phyloP scores from a whole-genome alignment of 2,329 filamentous ascomycete species.

The Fusarium guadeloupense region DNA sequence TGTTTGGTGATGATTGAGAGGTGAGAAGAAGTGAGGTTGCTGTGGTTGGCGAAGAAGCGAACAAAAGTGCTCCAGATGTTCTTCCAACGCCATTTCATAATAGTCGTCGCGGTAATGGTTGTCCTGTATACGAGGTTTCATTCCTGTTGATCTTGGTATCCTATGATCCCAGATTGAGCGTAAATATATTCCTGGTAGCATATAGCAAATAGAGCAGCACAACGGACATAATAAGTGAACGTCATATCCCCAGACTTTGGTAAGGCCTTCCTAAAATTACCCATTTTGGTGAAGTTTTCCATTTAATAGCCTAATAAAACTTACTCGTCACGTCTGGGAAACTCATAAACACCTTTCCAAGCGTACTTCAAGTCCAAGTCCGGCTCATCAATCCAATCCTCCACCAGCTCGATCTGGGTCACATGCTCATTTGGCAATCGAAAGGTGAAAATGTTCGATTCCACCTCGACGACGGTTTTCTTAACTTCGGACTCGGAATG shows the following conservation, averaged over 20 bases:
- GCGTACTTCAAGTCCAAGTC: conserved; percentile 2
- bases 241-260: too few species aligned
- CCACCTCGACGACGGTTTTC: conserved; percentile 3
- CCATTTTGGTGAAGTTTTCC: not conserved
- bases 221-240: too few species aligned
- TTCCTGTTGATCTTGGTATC: too few species aligned
- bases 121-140: too few species aligned
- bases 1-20: not conserved
- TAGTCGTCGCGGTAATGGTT: too few species aligned
- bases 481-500: not conserved
- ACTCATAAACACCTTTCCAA: conserved; percentile 10
- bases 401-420: conserved; percentile 5
- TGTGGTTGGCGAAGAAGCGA: too few species aligned
- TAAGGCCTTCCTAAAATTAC: too few species aligned
- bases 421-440: not conserved
- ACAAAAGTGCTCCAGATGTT: too few species aligned
- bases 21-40: not conserved
- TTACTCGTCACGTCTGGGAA: not conserved
- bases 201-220: too few species aligned
- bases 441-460: conserved; percentile 11
- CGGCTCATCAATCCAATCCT: conserved; percentile 9
- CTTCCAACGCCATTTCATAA: too few species aligned
- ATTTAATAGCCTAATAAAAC: not conserved
- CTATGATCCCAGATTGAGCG: too few species aligned
- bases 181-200: too few species aligned